Evolutionary conservation across 257 asterid species (phyloP), one percentile per base, ranked within the genome.

Genomic region (Rauvolfia tetraphylla): DNA sequence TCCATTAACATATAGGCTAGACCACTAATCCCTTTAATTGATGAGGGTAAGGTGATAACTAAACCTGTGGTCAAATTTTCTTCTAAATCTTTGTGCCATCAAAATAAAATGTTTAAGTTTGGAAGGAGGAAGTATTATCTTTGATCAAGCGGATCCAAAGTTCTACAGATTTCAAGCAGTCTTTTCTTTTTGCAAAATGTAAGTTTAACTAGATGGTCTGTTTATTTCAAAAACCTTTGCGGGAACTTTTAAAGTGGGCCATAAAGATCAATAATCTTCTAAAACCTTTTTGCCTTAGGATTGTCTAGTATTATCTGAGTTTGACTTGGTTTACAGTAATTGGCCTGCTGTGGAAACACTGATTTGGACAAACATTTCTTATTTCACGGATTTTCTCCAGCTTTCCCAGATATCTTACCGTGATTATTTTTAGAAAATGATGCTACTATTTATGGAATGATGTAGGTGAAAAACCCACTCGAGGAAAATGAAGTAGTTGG

Each of bases 401-500:
- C 20, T 44, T 59, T 46, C 17, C 20, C 38, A 56, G 22, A 63
- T 34, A 44, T 71, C 68, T 62, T 73, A 62, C 51, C 73, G 65
- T 58, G 44, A 18, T 56, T 63, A 3, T 54, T 81, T 68, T 49
- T 38, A 53, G 48, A 54, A 80, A 34, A 76, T 77, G 62, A 74
- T 34, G 74, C 86, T 82, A 49, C 58, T 41, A 53, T 74, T 76
- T 81, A 56, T 72, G 79, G 65, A 41, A 69, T 78, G 46, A 33
- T 57, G 31, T 69, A 92, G 97, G 93, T 93, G 72, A 91, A 93
- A 86, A 93, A 93, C 75, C 98, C 97, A 36, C 81, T 91, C 5
- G 98, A 93, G 86, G 92, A 91, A 84, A 68, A 89, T 65, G 93
- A 89, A 83, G 82, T 93, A 75, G 98, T 93, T 80, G 97, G 98